Evolutionary conservation across 495 filamentous ascomycete genomes (phyloP).

Genomic region (Achaetomiella virescens): DNA sequence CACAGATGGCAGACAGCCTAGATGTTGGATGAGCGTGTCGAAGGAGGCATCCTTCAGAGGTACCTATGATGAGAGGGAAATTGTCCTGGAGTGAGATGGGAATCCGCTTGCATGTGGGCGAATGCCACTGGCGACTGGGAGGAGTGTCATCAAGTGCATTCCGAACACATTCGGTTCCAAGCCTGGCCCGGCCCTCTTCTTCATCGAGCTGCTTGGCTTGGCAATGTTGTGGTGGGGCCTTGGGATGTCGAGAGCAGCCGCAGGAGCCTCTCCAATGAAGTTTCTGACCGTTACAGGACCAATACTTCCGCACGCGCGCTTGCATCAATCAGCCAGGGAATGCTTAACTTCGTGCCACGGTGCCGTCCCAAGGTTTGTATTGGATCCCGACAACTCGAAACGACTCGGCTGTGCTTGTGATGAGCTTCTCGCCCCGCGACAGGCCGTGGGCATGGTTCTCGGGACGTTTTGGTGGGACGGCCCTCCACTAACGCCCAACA

Average conservation of each 20-base stretch:
- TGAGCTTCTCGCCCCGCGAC: not conserved
- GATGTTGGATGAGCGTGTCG: not conserved
- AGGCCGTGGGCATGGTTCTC: not conserved
- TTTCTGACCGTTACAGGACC: not conserved
- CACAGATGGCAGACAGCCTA: not conserved
- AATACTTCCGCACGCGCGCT: not conserved
- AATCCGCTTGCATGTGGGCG: no score
- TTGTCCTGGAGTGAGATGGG: no score
- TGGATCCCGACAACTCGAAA: not conserved
- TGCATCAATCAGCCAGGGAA: not conserved
- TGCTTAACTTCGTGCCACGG: not conserved
- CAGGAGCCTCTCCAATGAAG: not conserved
- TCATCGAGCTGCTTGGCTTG: not conserved
- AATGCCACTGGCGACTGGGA: no score
- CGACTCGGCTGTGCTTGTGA: not conserved
- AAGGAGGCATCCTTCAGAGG: not conserved
- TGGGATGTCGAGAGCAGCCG: not conserved
- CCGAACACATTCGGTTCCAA: no score
- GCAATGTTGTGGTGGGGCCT: not conserved
- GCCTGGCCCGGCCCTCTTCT: not conserved
- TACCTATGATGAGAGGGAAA: not conserved
- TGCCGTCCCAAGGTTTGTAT: conserved; percentile 11
- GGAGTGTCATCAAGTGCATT: no score
- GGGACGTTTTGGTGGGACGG: conserved; percentile 3
- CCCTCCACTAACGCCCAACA: conserved; percentile 1